Percentiles rank a stretch among this genome's conserved stretches.
Conservation (phyloP, 176 grass and related monocot genomes). For the Tillandsia fasciculata region DNA sequence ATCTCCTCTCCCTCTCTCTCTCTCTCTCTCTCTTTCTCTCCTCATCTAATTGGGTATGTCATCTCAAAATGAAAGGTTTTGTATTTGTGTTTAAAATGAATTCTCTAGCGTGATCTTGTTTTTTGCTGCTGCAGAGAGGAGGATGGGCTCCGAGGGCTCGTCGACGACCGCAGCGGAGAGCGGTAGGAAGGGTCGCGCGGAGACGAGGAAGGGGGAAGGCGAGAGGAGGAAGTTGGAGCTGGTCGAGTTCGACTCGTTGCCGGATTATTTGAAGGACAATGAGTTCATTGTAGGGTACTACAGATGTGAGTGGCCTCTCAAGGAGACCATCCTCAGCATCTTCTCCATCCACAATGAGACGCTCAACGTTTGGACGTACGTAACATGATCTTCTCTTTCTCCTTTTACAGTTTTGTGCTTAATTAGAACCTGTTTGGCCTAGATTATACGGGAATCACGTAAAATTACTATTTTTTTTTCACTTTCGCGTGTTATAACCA, state of each 20-base stretch:
- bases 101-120: too few species aligned
- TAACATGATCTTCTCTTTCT: not conserved
- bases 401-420: not conserved
- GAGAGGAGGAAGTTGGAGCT: constrained; percentile 29
- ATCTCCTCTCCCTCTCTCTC: too few species aligned
- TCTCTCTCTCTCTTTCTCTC: too few species aligned
- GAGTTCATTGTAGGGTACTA: constrained; percentile 71
- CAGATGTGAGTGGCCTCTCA: constrained; percentile 72
- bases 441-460: not conserved
- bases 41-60: too few species aligned
- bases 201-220: not conserved
- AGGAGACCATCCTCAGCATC: constrained; percentile 66
- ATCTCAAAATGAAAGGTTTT: too few species aligned
- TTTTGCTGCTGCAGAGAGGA: too few species aligned
- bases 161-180: too few species aligned
- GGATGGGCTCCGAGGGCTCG: too few species aligned
- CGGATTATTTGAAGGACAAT: constrained; percentile 79
- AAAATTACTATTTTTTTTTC: too few species aligned
- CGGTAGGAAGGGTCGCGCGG: not conserved
- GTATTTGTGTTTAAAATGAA: too few species aligned
- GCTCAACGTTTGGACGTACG: constrained; percentile 86
- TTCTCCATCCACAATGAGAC: constrained; percentile 91
- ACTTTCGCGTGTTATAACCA: not conserved
- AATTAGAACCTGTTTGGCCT: not conserved
- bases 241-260: constrained; percentile 40